Conservation (phyloP, 441 rosid genomes). For the Populus hybrid region DNA sequence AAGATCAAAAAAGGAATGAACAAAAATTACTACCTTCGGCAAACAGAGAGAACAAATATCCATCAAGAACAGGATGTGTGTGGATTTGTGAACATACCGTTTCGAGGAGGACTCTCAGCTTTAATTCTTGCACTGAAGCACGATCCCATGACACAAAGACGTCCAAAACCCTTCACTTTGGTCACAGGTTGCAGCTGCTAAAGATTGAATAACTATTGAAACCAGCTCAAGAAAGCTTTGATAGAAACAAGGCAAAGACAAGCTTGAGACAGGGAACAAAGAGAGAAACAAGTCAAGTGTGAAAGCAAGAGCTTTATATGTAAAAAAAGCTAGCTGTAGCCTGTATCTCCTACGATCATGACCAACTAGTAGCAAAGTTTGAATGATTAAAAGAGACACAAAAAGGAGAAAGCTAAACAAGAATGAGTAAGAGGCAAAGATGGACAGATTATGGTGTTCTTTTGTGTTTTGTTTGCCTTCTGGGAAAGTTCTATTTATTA, state of each 20-base stretch:
- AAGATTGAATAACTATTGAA: background rate
- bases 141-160: conserved; percentile 10
- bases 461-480: conserved; percentile 15
- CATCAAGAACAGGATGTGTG: background rate
- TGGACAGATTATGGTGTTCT: conserved; percentile 14
- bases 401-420: background rate
- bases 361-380: conserved; percentile 19
- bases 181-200: conserved; percentile 7
- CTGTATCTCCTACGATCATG: too few relatives aligned
- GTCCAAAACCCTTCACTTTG: conserved; percentile 16
- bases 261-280: too few relatives aligned
- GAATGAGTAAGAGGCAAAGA: background rate
- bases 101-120: conserved; percentile 48
- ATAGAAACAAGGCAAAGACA: too few relatives aligned
- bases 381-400: conserved; percentile 16
- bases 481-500: conserved; percentile 15
- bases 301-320: conserved; percentile 9
- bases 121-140: conserved; percentile 62
- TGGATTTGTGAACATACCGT: conserved; percentile 38
- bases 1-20: background rate
- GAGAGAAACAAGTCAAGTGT: too few relatives aligned
- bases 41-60: conserved; percentile 6
- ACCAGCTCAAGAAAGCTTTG: background rate
- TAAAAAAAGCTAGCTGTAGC: background rate
- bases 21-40: background rate